Conservation (phyloP, 768 basidiomycete genomes). For the Tulasnella sp. region DNA sequence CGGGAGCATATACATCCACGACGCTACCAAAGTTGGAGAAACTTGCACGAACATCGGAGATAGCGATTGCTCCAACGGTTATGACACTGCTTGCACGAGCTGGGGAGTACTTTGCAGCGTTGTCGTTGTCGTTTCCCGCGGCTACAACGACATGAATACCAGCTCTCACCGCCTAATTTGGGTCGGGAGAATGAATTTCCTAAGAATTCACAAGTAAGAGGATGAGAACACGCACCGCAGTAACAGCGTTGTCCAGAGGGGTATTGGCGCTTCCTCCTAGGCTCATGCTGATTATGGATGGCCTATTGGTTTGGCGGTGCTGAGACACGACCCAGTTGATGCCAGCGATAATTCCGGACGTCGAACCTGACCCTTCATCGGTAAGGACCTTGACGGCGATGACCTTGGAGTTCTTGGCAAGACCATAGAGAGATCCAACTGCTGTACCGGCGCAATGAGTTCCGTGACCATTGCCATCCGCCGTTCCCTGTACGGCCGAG, state of each 20-base stretch:
- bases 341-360: conserved; percentile 23
- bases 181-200: neutral
- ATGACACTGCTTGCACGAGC: conserved; percentile 16
- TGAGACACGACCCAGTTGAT: conserved; percentile 26
- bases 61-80: conserved; percentile 30
- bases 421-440: conserved; percentile 27
- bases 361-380: conserved; percentile 25
- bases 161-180: conserved; percentile 11
- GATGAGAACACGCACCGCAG: conserved; percentile 14
- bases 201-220: neutral
- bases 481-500: conserved; percentile 24
- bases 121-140: conserved; percentile 17
- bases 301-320: conserved; percentile 21
- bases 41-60: conserved; percentile 69
- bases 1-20: conserved; percentile 10
- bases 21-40: conserved; percentile 41
- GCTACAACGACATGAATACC: conserved; percentile 18
- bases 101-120: conserved; percentile 15
- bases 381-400: conserved; percentile 34
- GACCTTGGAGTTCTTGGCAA: conserved; percentile 28
- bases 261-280: conserved; percentile 25
- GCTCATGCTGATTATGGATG: conserved; percentile 30
- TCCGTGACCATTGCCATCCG: conserved; percentile 35
- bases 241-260: conserved; percentile 27
- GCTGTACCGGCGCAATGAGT: conserved; percentile 26